Conservation (phyloP, 2,329 filamentous ascomycete species). For the Botrytis deweyae region DNA sequence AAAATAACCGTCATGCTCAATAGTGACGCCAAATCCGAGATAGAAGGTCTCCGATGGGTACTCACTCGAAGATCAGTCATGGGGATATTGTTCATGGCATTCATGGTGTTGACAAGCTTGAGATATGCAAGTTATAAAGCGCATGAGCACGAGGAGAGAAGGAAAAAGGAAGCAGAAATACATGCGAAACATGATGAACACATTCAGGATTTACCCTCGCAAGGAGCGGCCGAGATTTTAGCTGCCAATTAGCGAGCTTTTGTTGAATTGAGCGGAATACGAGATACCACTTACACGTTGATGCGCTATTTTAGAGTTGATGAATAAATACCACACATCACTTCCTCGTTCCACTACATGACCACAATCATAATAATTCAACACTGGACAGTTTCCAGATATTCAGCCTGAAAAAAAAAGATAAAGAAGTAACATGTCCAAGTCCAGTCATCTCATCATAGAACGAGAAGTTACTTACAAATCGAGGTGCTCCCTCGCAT, state of each 20-base stretch:
- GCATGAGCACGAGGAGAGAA: slow-evolving; percentile 37
- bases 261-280: neutral
- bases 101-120: slow-evolving; percentile 58
- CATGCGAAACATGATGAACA: slow-evolving; percentile 46
- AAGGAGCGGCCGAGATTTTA: slow-evolving; percentile 57
- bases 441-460: neutral
- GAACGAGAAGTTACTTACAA: neutral
- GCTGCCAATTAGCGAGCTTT: slow-evolving; percentile 50
- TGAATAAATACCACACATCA: neutral
- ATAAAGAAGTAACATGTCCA: neutral
- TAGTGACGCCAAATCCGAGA: slow-evolving; percentile 86
- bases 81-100: slow-evolving; percentile 65
- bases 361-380: neutral
- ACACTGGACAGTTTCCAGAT: neutral
- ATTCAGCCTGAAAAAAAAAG: no score
- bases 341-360: neutral
- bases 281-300: neutral
- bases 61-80: slow-evolving; percentile 62
- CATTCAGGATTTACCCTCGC: slow-evolving; percentile 45
- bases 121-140: slow-evolving; percentile 57
- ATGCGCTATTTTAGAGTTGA: neutral
- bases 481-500: neutral
- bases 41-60: slow-evolving; percentile 89
- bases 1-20: slow-evolving; percentile 90
- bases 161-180: slow-evolving; percentile 33